Evolutionary conservation across 139 green algal species (phyloP), one percentile per base, ranked within the genome.

Genomic region (Chlamydomonas incerta): DNA sequence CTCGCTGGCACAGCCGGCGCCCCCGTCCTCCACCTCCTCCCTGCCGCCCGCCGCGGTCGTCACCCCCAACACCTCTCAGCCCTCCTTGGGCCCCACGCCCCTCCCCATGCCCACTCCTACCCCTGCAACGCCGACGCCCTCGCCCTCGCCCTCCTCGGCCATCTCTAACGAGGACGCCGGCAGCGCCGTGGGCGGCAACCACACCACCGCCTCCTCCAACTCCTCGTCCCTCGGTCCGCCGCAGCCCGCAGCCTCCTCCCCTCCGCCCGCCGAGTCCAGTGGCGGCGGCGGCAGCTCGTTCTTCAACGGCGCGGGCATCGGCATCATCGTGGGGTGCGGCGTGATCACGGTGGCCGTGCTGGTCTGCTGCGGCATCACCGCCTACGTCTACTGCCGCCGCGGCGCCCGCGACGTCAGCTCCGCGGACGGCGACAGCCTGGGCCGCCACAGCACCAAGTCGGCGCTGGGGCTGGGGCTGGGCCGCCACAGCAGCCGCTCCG

Each of bases 361-460:
- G n/a, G 74, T 46, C 63, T 74, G 77, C 60, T 83, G 77, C 77
- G 34, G 62, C 37, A 57, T 83, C 11, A 47, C 41, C 4, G 15
- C 74, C 6, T 83, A 83, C 46, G 41, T 83, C n/a, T 74, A 63
- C 41, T 83, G 77, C 63, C 41, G 77, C n/a, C 77, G 77, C 28
- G 52, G 23, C 60, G 57, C 17, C n/a, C 46, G 41, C 28, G 41
- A 66, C 24, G 8, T 34, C 29, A 29, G 50, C 10, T 26, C 35
- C 29, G 29, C 41, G 14, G 63, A 66, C 37, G 24, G 60, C 60
- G 11, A 28, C 75, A 60, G 55, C 33, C 28, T 83, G 3, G 10
- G 2, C 35, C 24, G 35, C 35, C 6, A 13, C 34, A 82, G 60
- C 74, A 50, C 37, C 55, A 63, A 50, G 41, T 50, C 41, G 6